Evolutionary conservation across 192 early-diverging fungal genomes (phyloP).

Genomic region (Gigaspora rosea): DNA sequence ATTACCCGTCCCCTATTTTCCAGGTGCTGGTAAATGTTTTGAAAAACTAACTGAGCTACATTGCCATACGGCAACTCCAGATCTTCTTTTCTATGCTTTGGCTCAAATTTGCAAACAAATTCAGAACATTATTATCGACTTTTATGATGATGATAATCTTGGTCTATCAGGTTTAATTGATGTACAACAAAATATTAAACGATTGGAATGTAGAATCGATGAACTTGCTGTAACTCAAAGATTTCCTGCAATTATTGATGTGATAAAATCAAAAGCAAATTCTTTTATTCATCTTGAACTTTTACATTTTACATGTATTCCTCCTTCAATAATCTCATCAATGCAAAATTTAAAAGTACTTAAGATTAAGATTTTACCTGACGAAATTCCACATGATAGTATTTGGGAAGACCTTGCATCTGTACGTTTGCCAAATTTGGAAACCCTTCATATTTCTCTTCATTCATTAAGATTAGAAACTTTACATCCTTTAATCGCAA

Average conservation of each 20-base stretch:
- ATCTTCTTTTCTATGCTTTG: background rate
- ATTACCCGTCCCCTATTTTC: background rate
- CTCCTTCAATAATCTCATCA: background rate
- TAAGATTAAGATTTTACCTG: background rate
- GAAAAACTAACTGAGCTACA: background rate
- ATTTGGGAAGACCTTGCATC: background rate
- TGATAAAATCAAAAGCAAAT: background rate
- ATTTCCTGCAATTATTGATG: background rate
- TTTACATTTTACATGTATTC: background rate
- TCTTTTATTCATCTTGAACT: background rate
- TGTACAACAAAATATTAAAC: background rate
- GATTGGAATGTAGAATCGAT: background rate
- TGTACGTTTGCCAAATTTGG: background rate
- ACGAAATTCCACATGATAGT: background rate
- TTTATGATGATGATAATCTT: background rate
- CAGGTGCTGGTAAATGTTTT: background rate
- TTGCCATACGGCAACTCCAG: background rate
- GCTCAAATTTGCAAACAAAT: background rate
- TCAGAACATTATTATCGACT: background rate
- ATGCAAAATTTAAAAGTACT: background rate
- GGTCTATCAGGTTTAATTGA: background rate
- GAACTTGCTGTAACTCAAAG: background rate
- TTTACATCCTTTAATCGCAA: background rate
- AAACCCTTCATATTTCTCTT: background rate
- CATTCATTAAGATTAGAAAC: background rate